Evolutionary conservation across 352 stramenopile genomes (phyloP).

Genomic region (Globisporangium cystogenes): DNA sequence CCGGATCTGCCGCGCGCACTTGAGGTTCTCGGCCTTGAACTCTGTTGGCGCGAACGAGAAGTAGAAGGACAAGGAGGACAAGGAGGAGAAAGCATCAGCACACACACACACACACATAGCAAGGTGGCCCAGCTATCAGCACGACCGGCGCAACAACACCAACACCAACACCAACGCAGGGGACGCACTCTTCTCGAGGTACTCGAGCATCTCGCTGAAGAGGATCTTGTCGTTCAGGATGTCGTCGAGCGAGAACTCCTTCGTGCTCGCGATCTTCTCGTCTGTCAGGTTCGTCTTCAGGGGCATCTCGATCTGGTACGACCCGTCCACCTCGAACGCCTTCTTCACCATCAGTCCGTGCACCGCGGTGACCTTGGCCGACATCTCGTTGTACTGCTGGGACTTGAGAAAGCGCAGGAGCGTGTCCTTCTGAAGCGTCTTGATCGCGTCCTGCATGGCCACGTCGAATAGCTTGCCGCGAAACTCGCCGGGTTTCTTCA

Average conservation of each 20-base stretch:
- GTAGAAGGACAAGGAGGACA: not conserved
- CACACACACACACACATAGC: too few relatives aligned
- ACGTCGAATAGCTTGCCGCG: slow-evolving; percentile 79
- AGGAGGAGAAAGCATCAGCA: too few relatives aligned
- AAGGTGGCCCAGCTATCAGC: too few relatives aligned
- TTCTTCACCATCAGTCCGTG: slow-evolving; percentile 62
- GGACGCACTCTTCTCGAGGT: slow-evolving; percentile 76
- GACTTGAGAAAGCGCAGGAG: slow-evolving; percentile 76
- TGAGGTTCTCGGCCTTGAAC: slow-evolving; percentile 84
- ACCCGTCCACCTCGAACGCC: slow-evolving; percentile 54
- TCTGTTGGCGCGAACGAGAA: slow-evolving; percentile 38
- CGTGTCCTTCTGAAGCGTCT: slow-evolving; percentile 80
- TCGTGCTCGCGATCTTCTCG: slow-evolving; percentile 38
- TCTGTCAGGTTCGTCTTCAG: slow-evolving; percentile 48
- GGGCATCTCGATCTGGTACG: slow-evolving; percentile 64
- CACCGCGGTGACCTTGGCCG: slow-evolving; percentile 41
- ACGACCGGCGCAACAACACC: too few relatives aligned
- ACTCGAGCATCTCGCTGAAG: slow-evolving; percentile 81
- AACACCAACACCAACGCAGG: not conserved
- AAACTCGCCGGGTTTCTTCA: slow-evolving; percentile 77
- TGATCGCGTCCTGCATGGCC: slow-evolving; percentile 77
- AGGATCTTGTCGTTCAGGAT: slow-evolving; percentile 79
- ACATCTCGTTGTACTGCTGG: slow-evolving; percentile 75
- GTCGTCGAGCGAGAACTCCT: slow-evolving; percentile 72
- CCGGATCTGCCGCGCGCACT: slow-evolving; percentile 75